phyloP scores from a whole-genome alignment of 345 rosid species.

The Acer campestre region DNA sequence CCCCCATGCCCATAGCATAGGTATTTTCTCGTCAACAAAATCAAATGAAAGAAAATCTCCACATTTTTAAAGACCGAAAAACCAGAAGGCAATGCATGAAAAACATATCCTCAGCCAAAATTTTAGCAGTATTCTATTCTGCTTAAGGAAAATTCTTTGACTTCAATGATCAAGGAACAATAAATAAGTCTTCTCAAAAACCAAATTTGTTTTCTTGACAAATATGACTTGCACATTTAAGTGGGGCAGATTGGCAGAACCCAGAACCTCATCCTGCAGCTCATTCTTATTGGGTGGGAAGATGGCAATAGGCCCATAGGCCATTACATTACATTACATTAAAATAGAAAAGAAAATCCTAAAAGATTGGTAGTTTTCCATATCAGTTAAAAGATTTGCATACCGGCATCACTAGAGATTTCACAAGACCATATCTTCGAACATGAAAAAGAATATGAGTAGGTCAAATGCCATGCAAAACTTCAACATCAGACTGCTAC shows the following conservation, averaged over 20 bases:
- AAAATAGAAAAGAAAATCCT: not conserved
- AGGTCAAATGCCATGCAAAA: not conserved
- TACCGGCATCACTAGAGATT: not conserved
- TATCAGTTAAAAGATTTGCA: not conserved
- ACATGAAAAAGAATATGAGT: not conserved
- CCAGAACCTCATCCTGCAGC: not conserved
- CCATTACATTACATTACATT: not conserved
- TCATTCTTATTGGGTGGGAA: not conserved
- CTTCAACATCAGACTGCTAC: not conserved
- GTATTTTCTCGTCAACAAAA: not conserved
- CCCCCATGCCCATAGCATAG: not conserved
- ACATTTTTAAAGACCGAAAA: conserved; percentile 3
- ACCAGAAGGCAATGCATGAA: not conserved
- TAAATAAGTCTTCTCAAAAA: not conserved
- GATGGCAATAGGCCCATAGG: not conserved
- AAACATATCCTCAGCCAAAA: not conserved
- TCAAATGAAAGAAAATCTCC: not conserved
- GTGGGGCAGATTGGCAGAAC: not conserved
- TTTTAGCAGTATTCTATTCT: not conserved
- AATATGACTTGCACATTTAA: not conserved
- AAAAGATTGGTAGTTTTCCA: not conserved
- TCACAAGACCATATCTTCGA: conserved; percentile 5
- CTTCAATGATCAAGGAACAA: not conserved
- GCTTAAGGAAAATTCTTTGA: not conserved
- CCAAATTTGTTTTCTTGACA: not conserved